Percentiles rank a stretch among this genome's conserved stretches.
Conservation (phyloP, 78 protist genomes). For the Abeoforma whisleri region DNA sequence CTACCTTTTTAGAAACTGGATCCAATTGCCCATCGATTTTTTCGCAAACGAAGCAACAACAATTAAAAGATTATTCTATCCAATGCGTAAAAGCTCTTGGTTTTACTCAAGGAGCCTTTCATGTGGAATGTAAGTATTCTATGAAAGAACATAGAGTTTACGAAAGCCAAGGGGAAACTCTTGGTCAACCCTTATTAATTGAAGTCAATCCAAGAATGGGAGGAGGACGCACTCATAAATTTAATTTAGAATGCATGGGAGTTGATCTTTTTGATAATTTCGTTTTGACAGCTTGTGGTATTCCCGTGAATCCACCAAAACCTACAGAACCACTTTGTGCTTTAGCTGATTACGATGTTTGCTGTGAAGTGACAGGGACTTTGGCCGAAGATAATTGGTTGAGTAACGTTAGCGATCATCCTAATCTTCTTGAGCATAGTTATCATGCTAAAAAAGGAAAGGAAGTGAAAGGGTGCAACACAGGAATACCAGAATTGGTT, state of each 20-base stretch:
- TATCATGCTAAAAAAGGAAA: neutral
- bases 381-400: neutral
- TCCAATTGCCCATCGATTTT: conserved; percentile 13
- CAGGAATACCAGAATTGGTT: conserved; percentile 24
- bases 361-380: neutral
- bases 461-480: conserved; percentile 13
- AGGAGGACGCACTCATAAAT: conserved; percentile 26
- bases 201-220: conserved; percentile 39
- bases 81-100: conserved; percentile 37
- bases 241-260: conserved; percentile 8
- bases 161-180: neutral
- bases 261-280: conserved; percentile 19
- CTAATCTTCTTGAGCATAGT: conserved; percentile 1
- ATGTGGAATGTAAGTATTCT: conserved; percentile 18
- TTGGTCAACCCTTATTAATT: conserved; percentile 7
- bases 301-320: conserved; percentile 32
- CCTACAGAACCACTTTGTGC: conserved; percentile 20
- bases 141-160: too few relatives aligned
- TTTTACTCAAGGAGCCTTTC: conserved; percentile 27
- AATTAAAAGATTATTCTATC: conserved; percentile 21
- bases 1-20: conserved; percentile 12
- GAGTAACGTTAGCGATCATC: conserved; percentile 11
- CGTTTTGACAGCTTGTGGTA: neutral
- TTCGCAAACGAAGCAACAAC: neutral
- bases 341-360: conserved; percentile 22